Conservation (phyloP, 2,329 filamentous ascomycete species). For the Xylaria sp. region DNA sequence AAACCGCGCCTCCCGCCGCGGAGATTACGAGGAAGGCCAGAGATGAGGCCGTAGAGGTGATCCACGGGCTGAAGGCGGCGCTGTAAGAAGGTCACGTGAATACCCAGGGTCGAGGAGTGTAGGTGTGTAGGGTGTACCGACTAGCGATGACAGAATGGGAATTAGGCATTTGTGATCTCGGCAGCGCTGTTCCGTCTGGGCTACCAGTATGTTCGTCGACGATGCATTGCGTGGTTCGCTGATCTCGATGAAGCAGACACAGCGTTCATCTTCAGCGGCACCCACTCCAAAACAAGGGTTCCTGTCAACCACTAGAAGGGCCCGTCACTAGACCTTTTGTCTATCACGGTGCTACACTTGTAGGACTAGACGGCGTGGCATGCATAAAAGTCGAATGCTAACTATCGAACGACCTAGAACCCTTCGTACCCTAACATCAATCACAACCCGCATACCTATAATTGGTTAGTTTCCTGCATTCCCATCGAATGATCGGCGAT, state of each 20-base stretch:
- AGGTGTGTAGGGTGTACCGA: slow-evolving; percentile 1
- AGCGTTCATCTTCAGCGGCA: background rate
- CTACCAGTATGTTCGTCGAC: background rate
- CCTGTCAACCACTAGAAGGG: background rate
- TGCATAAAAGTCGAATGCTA: background rate
- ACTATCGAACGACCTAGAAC: background rate
- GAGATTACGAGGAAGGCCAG: slow-evolving; percentile 47
- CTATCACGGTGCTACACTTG: background rate
- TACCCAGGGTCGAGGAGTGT: background rate
- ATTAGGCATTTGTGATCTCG: background rate
- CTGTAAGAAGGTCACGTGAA: background rate
- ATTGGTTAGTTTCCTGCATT: background rate
- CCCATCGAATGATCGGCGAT: background rate
- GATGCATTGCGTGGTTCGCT: background rate
- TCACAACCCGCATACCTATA: too few relatives aligned
- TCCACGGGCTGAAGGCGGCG: slow-evolving; percentile 24
- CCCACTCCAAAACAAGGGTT: background rate
- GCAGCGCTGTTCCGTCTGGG: background rate
- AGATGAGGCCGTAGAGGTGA: slow-evolving; percentile 43
- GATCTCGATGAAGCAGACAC: background rate
- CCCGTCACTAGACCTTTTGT: background rate
- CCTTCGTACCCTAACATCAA: background rate
- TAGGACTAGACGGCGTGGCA: background rate
- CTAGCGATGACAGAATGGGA: background rate
- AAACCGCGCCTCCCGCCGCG: slow-evolving; percentile 44